Conservation (phyloP, 441 rosid species). For the Omphalea diandra region DNA sequence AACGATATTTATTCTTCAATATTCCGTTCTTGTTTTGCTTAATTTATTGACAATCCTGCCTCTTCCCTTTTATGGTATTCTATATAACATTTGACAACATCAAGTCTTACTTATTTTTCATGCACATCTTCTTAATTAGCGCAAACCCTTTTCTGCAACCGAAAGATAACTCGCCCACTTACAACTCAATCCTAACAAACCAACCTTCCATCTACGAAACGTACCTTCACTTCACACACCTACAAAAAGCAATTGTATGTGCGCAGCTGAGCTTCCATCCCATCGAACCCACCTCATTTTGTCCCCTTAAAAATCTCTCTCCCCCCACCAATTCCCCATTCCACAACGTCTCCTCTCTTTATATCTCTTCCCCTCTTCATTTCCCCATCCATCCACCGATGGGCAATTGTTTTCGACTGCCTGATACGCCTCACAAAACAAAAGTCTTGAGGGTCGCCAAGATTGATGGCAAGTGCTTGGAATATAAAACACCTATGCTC, state of each 20-base stretch:
- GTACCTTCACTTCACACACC: not conserved
- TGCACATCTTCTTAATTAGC: too few species aligned
- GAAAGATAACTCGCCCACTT: not conserved
- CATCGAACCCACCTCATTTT: too few species aligned
- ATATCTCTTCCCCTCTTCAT: not conserved
- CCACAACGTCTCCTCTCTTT: not conserved
- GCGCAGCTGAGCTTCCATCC: too few species aligned
- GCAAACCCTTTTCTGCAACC: not conserved
- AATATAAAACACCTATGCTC: not conserved
- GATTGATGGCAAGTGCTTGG: not conserved
- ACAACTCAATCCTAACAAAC: constrained; percentile 15
- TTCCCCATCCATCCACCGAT: not conserved
- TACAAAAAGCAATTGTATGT: too few species aligned
- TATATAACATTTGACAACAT: not conserved
- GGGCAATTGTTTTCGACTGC: constrained; percentile 17
- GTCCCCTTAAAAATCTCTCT: not conserved
- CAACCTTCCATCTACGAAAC: not conserved
- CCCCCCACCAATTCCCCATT: not conserved
- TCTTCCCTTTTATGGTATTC: not conserved
- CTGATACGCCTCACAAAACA: not conserved
- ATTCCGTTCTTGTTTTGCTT: not conserved
- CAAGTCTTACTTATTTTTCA: not conserved
- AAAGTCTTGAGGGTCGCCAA: not conserved
- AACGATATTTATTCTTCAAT: not conserved
- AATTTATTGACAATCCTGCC: not conserved